phyloP scores from a whole-genome alignment of 257 asterid species.

The Solanum appendiculatum region DNA sequence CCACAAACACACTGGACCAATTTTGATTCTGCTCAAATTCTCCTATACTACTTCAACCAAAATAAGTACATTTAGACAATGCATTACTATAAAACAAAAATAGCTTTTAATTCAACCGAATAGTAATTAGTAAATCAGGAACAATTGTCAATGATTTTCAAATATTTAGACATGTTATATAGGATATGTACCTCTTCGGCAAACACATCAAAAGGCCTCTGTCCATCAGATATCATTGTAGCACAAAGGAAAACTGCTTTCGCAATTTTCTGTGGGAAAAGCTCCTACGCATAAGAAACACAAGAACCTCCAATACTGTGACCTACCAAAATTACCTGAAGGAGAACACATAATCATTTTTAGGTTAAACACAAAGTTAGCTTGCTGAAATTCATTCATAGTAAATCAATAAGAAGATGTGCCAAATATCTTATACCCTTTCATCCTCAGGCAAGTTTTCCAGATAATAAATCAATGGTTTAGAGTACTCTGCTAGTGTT shows the following conservation, averaged over 20 bases:
- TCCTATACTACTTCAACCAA: neutral
- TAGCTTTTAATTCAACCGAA: neutral
- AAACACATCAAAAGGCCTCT: constrained; percentile 85
- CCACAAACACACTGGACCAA: neutral
- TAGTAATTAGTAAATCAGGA: neutral
- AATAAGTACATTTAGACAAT: neutral
- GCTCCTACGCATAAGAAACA: constrained; percentile 75
- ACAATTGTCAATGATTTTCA: neutral
- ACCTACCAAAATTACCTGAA: constrained; percentile 88
- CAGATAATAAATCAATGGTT: constrained; percentile 75
- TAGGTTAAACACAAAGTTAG: neutral
- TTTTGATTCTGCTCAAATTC: neutral
- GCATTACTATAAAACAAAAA: neutral
- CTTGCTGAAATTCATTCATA: neutral
- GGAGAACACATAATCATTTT: neutral
- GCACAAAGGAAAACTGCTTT: constrained; percentile 81
- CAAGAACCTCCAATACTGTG: constrained; percentile 97
- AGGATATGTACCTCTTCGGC: constrained; percentile 64
- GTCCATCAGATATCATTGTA: constrained; percentile 82
- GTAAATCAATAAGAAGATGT: neutral
- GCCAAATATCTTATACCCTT: constrained; percentile 27
- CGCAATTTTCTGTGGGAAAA: constrained; percentile 52
- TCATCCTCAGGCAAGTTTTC: constrained; percentile 65
- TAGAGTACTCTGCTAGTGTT: constrained; percentile 61
- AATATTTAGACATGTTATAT: neutral